Percentiles rank a stretch among this genome's conserved stretches.
These are phyloP conservation scores for Aspergillus latus DNA, from an alignment of 2,329 filamentous ascomycete genomes.

Conservation along the genomic window DNA sequence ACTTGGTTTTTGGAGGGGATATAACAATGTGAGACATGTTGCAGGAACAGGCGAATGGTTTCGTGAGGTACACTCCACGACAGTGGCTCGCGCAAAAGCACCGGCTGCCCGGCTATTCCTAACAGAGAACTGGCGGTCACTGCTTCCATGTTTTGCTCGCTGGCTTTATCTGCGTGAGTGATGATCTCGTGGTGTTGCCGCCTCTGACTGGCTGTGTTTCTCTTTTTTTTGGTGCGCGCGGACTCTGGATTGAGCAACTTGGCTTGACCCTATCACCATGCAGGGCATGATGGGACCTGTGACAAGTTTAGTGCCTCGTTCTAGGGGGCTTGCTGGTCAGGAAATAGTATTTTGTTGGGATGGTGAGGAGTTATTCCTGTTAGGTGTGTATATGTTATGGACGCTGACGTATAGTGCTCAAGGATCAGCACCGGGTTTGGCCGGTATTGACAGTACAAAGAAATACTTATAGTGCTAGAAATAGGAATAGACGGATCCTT, in stretches of 20 bases:
- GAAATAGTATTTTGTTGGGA: neutral
- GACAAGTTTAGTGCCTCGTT: neutral
- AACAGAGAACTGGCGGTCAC: slow-evolving; percentile 10
- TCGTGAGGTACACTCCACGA: slow-evolving; percentile 5
- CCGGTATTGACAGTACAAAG: neutral
- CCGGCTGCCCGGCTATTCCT: slow-evolving; percentile 5
- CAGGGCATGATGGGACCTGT: slow-evolving; percentile 5
- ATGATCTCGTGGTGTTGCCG: slow-evolving; percentile 10
- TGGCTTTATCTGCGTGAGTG: slow-evolving; percentile 3
- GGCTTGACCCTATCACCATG: slow-evolving; percentile 10
- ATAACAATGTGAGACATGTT: slow-evolving; percentile 12
- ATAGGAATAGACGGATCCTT: neutral
- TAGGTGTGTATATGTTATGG: neutral
- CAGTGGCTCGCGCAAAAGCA: neutral
- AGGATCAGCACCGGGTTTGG: neutral
- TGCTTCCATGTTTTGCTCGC: slow-evolving; percentile 11
- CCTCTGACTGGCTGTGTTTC: slow-evolving; percentile 22
- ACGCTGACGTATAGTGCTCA: neutral
- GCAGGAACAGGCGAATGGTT: slow-evolving; percentile 10
- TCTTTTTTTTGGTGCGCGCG: slow-evolving; percentile 16
- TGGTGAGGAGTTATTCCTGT: slow-evolving; percentile 6
- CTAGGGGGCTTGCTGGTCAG: neutral
- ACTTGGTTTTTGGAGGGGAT: slow-evolving; percentile 4
- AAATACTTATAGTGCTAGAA: neutral
- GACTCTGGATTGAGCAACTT: slow-evolving; percentile 12